Base-by-base conservation (phyloP, 2,329 filamentous ascomycete genomes). In the Lecanicillium sp. region DNA sequence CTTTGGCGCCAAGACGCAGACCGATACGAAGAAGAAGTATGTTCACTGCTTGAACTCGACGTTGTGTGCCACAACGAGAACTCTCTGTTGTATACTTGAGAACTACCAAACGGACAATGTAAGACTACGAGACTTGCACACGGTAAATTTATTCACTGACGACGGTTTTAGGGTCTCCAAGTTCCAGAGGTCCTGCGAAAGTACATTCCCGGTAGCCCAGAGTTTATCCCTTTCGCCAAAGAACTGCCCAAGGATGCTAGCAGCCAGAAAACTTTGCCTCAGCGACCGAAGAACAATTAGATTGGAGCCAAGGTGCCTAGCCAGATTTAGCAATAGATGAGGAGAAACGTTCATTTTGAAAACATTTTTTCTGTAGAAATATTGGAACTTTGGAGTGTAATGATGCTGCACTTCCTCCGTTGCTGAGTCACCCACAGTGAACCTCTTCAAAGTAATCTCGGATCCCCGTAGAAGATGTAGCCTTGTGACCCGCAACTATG, bases 81-180 rank as follows among this genome's bases (percentile, higher is more conserved):
- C 90, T 1, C 72, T 97, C 36, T 97, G 92, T 73, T 96, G 90
- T 59, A 72, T 98, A 31, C 75, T 98, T 29, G 92, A 98, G 67
- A 98, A 97, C 66, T 97, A 90, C 64, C 92, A 98, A 69, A 92
- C 82, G 1, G 81, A 88, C 55, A 84, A 90, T 49, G 82, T 81
- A 64, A 62, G 75, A 25, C 7, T 60, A 51, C 9, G 12, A 18
- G 33, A 4, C 15, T 28, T 17, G n/a, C 15, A 13, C 14, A 25
- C 30, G 19, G 12, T 17, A n/a, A n/a, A 9, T 29, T 14, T 15
- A 12, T 2, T 22, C 19, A 29, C 17, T 9, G 2, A 28, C 39
- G 32, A 25, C 10, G 25, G 18, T 42, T n/a, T 17, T 45, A 87
- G 71, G 87, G 87, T 46, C 72, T 94, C 51, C 74, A 75, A 41